Base-by-base conservation (phyloP, 2,329 filamentous ascomycete species). In the Phyllosticta citriasiana region DNA sequence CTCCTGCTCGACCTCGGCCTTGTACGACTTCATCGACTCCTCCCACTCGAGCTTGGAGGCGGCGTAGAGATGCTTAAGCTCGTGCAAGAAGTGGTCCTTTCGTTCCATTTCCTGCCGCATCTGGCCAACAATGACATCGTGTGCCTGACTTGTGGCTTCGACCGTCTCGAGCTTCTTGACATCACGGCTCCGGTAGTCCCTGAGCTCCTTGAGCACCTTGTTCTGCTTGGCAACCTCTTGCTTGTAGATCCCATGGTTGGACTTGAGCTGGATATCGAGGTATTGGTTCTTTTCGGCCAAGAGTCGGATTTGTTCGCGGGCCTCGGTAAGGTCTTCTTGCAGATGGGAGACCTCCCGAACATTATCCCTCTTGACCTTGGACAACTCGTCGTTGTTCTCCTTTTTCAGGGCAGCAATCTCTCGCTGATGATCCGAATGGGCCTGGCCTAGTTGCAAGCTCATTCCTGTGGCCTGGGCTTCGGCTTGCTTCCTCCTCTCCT, bases 391-490 rank as follows among this genome's bases (percentile, higher is more conserved):
- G 7, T 50, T 30, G 16, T 57, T 53, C 47, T 61, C 59, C 47
- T 55, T 56, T 24, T 61, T 61, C 9, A 54, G 53, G 16, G 53
- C 50, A 47, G 59, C 54, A 24, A 61, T 53, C 24, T 61, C 54
- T 50, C 56, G 53, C 40, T 56, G 52, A 5, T 53, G 53, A 50
- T 25, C 35, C n/a, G 59, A 61, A 5, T 54, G 25, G 54, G 50
- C 54, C 22, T 61, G 59, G 8, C 54, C 59, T 19, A 61, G 54
- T 54, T 61, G 59, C 53, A 61, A 53, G 54, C 59, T 54, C 22
- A 61, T 26, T 26, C 59, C 59, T 14, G 59, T 61, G 12, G 54
- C 59, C 30, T 61, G 59, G 14, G 53, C 59, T 50, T 61, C 59
- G 19, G 59, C 59, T 22, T 61, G 53, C 19, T 57, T 61, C 30